phyloP scores from a whole-genome alignment of 164 flowering plant species.

The Echeveria elegans region DNA sequence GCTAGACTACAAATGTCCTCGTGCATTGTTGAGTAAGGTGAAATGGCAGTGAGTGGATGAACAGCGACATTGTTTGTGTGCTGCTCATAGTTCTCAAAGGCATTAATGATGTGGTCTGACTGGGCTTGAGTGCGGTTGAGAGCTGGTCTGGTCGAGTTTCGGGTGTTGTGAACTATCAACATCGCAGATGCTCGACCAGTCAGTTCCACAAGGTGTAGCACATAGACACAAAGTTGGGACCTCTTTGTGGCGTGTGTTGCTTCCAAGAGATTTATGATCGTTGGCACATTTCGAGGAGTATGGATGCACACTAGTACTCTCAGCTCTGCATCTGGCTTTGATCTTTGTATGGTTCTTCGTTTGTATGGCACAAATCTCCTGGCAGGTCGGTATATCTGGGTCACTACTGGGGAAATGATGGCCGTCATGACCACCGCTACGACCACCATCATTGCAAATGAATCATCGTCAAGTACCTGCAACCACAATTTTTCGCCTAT shows the following conservation, averaged over 20 bases:
- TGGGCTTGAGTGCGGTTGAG: slow-evolving; percentile 10
- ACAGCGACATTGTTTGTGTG: neutral
- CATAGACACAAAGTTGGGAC: slow-evolving; percentile 16
- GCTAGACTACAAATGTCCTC: slow-evolving; percentile 38
- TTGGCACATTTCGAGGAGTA: slow-evolving; percentile 1
- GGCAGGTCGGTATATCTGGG: slow-evolving; percentile 25
- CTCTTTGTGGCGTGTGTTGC: slow-evolving; percentile 15
- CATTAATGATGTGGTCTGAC: slow-evolving; percentile 18
- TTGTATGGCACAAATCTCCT: slow-evolving; percentile 20
- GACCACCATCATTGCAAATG: slow-evolving; percentile 12
- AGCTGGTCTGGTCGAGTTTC: neutral
- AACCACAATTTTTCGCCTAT: neutral
- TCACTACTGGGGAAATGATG: slow-evolving; percentile 11
- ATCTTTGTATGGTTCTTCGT: slow-evolving; percentile 17
- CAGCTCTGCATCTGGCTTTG: slow-evolving; percentile 17
- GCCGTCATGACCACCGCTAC: slow-evolving; percentile 13
- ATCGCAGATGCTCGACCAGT: slow-evolving; percentile 13
- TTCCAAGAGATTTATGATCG: slow-evolving; percentile 20
- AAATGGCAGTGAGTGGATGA: slow-evolving; percentile 27
- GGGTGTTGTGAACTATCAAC: slow-evolving; percentile 3
- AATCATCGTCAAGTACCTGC: slow-evolving; percentile 14
- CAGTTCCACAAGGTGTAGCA: slow-evolving; percentile 31
- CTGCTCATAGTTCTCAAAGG: slow-evolving; percentile 12
- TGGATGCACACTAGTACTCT: slow-evolving; percentile 24
- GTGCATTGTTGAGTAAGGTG: slow-evolving; percentile 30